These are phyloP conservation scores for Mucuna pruriens DNA, from an alignment of 306 rosid species.

Conservation along the genomic window DNA sequence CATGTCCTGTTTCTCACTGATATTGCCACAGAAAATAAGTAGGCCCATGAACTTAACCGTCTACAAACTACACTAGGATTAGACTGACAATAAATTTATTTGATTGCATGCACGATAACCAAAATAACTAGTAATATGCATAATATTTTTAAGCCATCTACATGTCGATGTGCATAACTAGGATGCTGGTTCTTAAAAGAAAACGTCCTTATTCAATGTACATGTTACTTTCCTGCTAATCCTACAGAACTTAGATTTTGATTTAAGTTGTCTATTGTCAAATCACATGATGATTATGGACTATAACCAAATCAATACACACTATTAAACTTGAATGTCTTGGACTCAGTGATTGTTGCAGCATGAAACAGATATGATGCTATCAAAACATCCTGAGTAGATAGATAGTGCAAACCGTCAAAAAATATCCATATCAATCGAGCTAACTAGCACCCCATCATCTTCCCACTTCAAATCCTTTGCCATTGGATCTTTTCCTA, in stretches of 20 bases:
- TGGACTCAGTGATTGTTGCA: background rate
- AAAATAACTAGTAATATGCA: background rate
- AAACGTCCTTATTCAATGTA: slow-evolving; percentile 30
- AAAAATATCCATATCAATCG: slow-evolving; percentile 73
- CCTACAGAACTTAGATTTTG: slow-evolving; percentile 27
- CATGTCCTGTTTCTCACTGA: background rate
- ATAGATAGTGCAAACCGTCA: slow-evolving; percentile 48
- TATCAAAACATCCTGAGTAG: background rate
- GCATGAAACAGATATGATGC: slow-evolving; percentile 22
- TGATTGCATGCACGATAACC: background rate
- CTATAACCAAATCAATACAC: slow-evolving; percentile 4
- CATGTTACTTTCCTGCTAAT: slow-evolving; percentile 22
- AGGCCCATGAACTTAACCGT: background rate
- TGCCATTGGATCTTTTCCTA: slow-evolving; percentile 55
- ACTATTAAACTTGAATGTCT: slow-evolving; percentile 19
- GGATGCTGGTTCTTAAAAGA: background rate
- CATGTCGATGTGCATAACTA: background rate
- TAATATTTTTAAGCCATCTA: background rate
- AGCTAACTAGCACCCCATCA: slow-evolving; percentile 72
- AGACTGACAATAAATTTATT: background rate
- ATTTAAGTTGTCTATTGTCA: slow-evolving; percentile 8
- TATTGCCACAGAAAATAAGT: too few relatives aligned
- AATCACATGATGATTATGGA: slow-evolving; percentile 20
- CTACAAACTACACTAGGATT: background rate
- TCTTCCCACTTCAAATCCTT: slow-evolving; percentile 83